Conservation (phyloP, 805 yeast genomes). For the Candida khao-thaluensis region DNA sequence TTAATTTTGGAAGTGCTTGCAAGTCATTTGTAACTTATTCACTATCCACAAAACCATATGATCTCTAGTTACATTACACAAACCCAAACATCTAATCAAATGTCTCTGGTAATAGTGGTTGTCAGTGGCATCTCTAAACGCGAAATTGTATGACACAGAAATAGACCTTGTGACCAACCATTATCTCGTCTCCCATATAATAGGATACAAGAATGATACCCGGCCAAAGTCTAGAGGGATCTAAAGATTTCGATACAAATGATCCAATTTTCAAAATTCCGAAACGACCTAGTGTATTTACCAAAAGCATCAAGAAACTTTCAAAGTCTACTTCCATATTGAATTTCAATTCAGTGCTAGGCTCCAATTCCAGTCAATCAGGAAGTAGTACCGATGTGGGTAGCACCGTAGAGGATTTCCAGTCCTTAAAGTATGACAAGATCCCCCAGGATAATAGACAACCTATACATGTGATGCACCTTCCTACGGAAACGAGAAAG, state of each 20-base stretch:
- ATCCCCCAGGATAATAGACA: conserved; percentile 21
- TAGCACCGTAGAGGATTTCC: conserved; percentile 20
- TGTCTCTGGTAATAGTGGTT: too few species aligned
- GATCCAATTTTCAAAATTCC: conserved; percentile 11
- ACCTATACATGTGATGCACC: conserved; percentile 30
- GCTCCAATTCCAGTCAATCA: neutral
- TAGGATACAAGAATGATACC: neutral
- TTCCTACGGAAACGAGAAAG: conserved; percentile 20
- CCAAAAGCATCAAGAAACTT: conserved; percentile 31
- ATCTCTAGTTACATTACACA: too few species aligned
- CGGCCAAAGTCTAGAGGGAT: neutral
- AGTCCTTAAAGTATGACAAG: conserved; percentile 38
- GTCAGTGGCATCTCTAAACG: conserved; percentile 6
- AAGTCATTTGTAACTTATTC: too few species aligned
- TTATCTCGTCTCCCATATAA: neutral
- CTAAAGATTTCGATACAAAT: neutral
- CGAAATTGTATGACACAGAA: conserved; percentile 5
- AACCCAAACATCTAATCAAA: neutral
- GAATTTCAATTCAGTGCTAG: conserved; percentile 15
- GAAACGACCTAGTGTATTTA: conserved; percentile 20
- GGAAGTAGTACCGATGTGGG: neutral
- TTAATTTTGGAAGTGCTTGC: too few species aligned
- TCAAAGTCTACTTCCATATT: conserved; percentile 27
- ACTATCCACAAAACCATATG: too few species aligned
- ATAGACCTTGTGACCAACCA: neutral